Conservation (phyloP, 2,329 filamentous ascomycete genomes). For the Cytospora leucostoma region DNA sequence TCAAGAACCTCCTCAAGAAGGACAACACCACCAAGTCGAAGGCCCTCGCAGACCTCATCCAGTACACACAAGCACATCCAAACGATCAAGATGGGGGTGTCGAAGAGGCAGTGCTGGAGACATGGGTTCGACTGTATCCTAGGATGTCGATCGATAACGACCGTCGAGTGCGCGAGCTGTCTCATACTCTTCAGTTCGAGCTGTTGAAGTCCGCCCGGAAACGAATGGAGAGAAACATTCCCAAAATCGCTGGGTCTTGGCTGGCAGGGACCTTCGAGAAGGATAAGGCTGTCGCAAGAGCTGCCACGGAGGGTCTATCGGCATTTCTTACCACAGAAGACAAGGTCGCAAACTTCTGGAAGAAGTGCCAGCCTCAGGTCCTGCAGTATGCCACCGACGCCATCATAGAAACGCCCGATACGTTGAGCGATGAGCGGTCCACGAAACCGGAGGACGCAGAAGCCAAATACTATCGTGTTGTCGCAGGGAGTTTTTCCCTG, state of each 20-base stretch:
- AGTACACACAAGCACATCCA: conserved; percentile 42
- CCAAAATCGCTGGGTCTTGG: conserved; percentile 84
- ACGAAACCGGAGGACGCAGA: conserved; percentile 83
- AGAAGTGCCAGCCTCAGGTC: conserved; percentile 76
- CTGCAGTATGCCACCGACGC: conserved; percentile 81
- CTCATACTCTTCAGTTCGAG: conserved; percentile 72
- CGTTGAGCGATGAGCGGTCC: conserved; percentile 85
- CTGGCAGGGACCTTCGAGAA: conserved; percentile 85
- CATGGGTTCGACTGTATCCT: conserved; percentile 88
- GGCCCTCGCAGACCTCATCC: conserved; percentile 80
- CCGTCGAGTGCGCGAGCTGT: conserved; percentile 82
- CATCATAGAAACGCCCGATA: conserved; percentile 76
- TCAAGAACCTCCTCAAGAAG: conserved; percentile 92
- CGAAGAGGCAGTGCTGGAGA: conserved; percentile 81
- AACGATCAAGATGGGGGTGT: conserved; percentile 59
- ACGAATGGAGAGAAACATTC: conserved; percentile 78
- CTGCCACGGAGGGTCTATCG: conserved; percentile 75
- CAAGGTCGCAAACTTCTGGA: conserved; percentile 76
- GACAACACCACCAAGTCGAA: conserved; percentile 90
- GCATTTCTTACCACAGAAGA: conserved; percentile 77
- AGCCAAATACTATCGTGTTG: conserved; percentile 80
- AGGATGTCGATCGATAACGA: conserved; percentile 88
- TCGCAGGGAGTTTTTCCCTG: conserved; percentile 57
- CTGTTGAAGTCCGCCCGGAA: conserved; percentile 69
- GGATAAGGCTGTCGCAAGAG: conserved; percentile 72